Base-by-base conservation (phyloP, 257 asterid species). In the Capsicum pubescens region DNA sequence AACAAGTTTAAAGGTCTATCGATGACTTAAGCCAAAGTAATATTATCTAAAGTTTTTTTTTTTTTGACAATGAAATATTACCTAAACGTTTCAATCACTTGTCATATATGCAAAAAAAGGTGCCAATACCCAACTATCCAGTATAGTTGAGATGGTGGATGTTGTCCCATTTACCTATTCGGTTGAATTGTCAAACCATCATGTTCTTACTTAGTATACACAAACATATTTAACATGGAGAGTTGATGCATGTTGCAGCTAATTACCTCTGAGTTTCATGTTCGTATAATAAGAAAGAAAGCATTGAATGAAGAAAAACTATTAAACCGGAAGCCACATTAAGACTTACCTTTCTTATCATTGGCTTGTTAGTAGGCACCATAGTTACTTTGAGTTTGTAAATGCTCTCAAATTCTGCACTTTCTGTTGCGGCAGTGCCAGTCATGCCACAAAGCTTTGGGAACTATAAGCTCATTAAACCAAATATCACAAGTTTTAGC, bases 361-460 rank as follows among this genome's bases (percentile, higher is more conserved):
- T 97, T 86, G 98, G 91, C 91, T 93, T 97, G 97, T 97, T 95
- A 86, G 99, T 97, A 69, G 99, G 99, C 83, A 97, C 98, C 91
- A 92, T 93, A 39, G 98, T 92, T 84, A 97, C 99, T 93, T 95
- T 94, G 87, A 97, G 99, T 90, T 95, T 97, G 95, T 95, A 97
- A 87, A 97, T 97, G 88, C 99, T 93, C 92, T 93, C 97, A 86
- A 97, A 97, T 87, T 97, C 99, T 79, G 99, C 91, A 81, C 92
- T 94, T 91, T 97, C 99, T 52, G 99, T 97, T 86, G 98, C 95
- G 85, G 98, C 99, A 86, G 99, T 97, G 72, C 99, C 99, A 84
- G 99, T 97, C 99, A 97, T 97, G 88, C 99, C 99, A 84, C 99
- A 97, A 71, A 97, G 99, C 91, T 97, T 97, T 60, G 98, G 99